phyloP scores from a whole-genome alignment of 345 rosid species.

The Bruguiera sexangula region DNA sequence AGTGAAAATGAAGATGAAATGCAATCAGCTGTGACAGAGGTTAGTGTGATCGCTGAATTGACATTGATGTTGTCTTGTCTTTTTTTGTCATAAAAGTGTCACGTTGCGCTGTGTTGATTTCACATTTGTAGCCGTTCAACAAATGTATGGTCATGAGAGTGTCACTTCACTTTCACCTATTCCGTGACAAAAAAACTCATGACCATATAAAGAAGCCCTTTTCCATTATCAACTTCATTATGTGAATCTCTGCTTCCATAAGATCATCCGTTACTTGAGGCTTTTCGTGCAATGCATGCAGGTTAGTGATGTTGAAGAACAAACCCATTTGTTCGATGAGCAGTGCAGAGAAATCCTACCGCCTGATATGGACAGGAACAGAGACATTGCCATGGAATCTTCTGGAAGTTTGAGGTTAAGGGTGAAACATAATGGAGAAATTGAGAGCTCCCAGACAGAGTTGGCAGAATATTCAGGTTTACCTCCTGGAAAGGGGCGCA shows the following conservation, averaged over 20 bases:
- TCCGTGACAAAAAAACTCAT: no score
- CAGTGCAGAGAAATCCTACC: slow-evolving; percentile 10
- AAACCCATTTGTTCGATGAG: slow-evolving; percentile 5
- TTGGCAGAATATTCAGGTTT: slow-evolving; percentile 7
- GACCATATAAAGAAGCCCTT: neutral
- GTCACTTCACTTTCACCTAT: neutral
- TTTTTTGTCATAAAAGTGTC: no score
- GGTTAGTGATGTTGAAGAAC: slow-evolving; percentile 21
- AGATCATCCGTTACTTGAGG: no score
- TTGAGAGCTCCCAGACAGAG: slow-evolving; percentile 3
- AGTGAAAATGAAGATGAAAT: slow-evolving; percentile 41
- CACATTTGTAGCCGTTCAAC: no score
- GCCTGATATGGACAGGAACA: slow-evolving; percentile 10
- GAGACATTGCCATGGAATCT: slow-evolving; percentile 20
- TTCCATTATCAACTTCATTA: neutral
- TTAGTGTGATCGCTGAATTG: slow-evolving; percentile 12
- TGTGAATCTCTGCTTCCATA: no score
- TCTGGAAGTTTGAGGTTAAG: slow-evolving; percentile 29
- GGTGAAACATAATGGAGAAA: slow-evolving; percentile 24
- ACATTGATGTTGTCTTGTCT: neutral
- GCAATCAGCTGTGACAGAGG: slow-evolving; percentile 44
- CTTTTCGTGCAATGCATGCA: slow-evolving; percentile 21
- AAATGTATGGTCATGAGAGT: neutral
- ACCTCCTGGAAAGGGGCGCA: neutral
- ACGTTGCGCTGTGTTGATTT: no score